A percentile compares a stretch with the other conserved stretches of the same genome.
phyloP scores from a whole-genome alignment of 2,329 filamentous ascomycete species.

The Pseudogymnoascus sp. region DNA sequence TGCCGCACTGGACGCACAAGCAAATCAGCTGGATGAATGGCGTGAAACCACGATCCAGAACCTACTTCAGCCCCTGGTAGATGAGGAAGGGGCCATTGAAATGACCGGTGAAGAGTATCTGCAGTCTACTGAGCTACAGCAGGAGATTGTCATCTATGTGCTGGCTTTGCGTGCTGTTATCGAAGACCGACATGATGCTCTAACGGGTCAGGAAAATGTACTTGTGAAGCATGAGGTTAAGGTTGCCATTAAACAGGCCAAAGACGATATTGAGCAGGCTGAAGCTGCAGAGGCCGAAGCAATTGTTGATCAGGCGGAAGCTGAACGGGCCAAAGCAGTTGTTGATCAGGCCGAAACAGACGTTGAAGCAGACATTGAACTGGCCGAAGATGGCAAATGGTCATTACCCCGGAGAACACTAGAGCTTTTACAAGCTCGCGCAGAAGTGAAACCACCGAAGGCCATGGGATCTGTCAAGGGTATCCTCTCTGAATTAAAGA shows the following conservation, averaged over 20 bases:
- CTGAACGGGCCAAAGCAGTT: slow-evolving; percentile 12
- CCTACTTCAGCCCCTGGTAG: slow-evolving; percentile 66
- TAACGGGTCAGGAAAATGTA: slow-evolving; percentile 69
- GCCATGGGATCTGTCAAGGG: slow-evolving; percentile 59
- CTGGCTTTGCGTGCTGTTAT: slow-evolving; percentile 66
- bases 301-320: background rate
- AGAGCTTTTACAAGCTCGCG: slow-evolving; percentile 41
- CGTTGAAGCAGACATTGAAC: slow-evolving; percentile 17
- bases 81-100: slow-evolving; percentile 68
- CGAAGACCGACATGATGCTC: slow-evolving; percentile 66
- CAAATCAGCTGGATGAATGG: slow-evolving; percentile 63
- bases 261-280: background rate
- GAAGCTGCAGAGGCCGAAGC: slow-evolving; percentile 12
- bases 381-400: slow-evolving; percentile 38
- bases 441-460: slow-evolving; percentile 38
- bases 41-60: slow-evolving; percentile 63
- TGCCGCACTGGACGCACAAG: slow-evolving; percentile 61
- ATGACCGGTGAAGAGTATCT: slow-evolving; percentile 85
- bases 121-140: slow-evolving; percentile 76
- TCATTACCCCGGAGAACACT: slow-evolving; percentile 59
- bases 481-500: slow-evolving; percentile 60
- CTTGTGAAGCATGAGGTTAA: slow-evolving; percentile 67
- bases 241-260: slow-evolving; percentile 17
- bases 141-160: slow-evolving; percentile 81
- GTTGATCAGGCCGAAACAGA: background rate